Base-by-base conservation (phyloP, 306 rosid species). In the Astragalus glycyphyllos region DNA sequence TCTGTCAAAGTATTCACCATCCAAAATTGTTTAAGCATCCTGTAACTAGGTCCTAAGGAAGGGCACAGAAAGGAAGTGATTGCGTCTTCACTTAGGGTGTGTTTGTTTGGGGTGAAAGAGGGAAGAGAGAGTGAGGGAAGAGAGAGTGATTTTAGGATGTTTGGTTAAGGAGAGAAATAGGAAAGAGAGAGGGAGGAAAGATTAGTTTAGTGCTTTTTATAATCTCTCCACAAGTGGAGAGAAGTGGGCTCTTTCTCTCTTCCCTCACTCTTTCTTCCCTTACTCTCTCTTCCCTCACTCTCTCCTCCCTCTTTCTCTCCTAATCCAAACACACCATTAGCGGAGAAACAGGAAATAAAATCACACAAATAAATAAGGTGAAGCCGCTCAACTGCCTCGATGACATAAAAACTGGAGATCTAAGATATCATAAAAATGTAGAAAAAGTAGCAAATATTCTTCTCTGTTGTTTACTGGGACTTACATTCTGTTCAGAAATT, bases 401-500 rank as follows among this genome's bases (percentile, higher is more conserved):
- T 7, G 45, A 6, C 2, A 60, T 35, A 54, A 32, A 48, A 32
- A 66, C 41, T 26, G 17, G 62, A 61, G 57, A 66, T 29, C 29
- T 15, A 51, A 46, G 49, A 63, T 50, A 75, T 14, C 32, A 71
- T 44, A 58, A 45, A 65, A 38, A 35, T 20, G 50, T 11, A 26
- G 11, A 81, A 61, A 40, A 40, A 44, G 20, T 3, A 54, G 38
- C 62, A 69, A 20, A 59, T 10, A 71, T 50, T 55, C 12, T 38
- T 35, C n/a, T 46, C 49, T 32, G 69, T 70, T 74, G 69, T 70
- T 74, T 65, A 35, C 17, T 8, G 54, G 34, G 74, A 79, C 96
- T 90, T 87, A 94, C 97, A 73, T 84, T 76, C 64, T 53, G 76
- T 71, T 81, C 68, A 46, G 86, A 68, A 76, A 66, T 77, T 77